Conservation (phyloP, 371 early-diverging fungal species). For the Mortierella sp. region DNA sequence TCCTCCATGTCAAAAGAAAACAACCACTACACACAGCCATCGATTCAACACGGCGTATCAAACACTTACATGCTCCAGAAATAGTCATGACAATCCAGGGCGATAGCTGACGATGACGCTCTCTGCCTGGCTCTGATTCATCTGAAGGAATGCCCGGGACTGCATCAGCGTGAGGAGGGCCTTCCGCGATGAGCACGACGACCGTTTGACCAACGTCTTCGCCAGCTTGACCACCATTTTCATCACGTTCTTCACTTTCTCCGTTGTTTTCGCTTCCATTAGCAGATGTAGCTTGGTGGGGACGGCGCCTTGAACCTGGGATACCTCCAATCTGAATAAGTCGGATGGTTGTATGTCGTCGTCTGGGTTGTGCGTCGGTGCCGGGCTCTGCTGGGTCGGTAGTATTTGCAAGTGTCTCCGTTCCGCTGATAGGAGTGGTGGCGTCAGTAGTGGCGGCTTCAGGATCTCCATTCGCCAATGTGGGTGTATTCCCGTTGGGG, state of each 20-base stretch:
- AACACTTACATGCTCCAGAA: conserved; percentile 44
- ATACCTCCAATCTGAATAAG: conserved; percentile 40
- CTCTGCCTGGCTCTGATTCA: conserved; percentile 10
- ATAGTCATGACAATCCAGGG: conserved; percentile 48
- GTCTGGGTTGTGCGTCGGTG: conserved; percentile 17
- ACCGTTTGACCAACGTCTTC: conserved; percentile 32
- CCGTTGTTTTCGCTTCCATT: conserved; percentile 2
- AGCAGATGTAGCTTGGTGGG: conserved; percentile 2
- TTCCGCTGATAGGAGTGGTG: not conserved
- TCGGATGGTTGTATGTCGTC: conserved; percentile 34
- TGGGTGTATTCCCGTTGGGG: not conserved
- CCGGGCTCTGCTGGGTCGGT: not conserved
- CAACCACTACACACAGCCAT: too few relatives aligned
- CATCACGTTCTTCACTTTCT: not conserved
- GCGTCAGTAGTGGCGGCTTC: not conserved
- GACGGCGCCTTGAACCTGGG: conserved; percentile 4
- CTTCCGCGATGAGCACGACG: conserved; percentile 37
- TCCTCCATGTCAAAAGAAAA: too few relatives aligned
- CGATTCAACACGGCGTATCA: not conserved
- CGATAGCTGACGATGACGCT: conserved; percentile 25
- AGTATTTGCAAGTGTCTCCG: not conserved
- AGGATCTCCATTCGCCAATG: not conserved
- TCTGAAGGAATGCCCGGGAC: conserved; percentile 6
- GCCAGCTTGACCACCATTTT: not conserved
- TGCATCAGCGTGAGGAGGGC: conserved; percentile 11